Evolutionary conservation across 257 asterid genomes (phyloP).

Genomic region (Verbascum thapsus): DNA sequence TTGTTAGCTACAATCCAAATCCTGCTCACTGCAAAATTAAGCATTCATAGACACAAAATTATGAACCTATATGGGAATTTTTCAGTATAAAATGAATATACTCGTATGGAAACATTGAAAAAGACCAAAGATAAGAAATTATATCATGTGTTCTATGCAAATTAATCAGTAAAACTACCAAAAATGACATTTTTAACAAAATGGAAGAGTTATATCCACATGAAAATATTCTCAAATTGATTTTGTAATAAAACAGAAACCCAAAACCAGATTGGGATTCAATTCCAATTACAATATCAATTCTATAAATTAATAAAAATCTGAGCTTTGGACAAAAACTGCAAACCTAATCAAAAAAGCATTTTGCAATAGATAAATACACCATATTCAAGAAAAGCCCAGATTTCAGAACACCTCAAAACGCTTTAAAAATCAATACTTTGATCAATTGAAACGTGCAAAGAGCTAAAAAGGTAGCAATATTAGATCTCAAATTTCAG

Average conservation of each 20-base stretch:
- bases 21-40: constrained; percentile 38
- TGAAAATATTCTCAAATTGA: too few species aligned
- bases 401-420: constrained; percentile 39
- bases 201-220: too few species aligned
- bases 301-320: constrained; percentile 33
- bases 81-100: too few species aligned
- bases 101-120: too few species aligned
- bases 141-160: background rate
- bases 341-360: constrained; percentile 16
- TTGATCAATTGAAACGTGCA: constrained; percentile 41
- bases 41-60: constrained; percentile 32
- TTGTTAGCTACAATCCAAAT: constrained; percentile 26
- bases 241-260: too few species aligned
- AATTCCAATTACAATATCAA: constrained; percentile 32
- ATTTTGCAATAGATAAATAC: constrained; percentile 18
- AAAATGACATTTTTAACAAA: background rate
- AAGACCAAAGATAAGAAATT: constrained; percentile 2
- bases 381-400: constrained; percentile 36
- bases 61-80: constrained; percentile 9
- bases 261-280: constrained; percentile 34
- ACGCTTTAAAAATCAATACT: constrained; percentile 32
- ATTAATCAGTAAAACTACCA: constrained; percentile 4
- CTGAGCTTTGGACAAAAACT: constrained; percentile 28
- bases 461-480: constrained; percentile 29
- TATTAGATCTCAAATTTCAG: constrained; percentile 69